Conservation (phyloP, 192 early-diverging fungal genomes). For the Coemansia sp. region DNA sequence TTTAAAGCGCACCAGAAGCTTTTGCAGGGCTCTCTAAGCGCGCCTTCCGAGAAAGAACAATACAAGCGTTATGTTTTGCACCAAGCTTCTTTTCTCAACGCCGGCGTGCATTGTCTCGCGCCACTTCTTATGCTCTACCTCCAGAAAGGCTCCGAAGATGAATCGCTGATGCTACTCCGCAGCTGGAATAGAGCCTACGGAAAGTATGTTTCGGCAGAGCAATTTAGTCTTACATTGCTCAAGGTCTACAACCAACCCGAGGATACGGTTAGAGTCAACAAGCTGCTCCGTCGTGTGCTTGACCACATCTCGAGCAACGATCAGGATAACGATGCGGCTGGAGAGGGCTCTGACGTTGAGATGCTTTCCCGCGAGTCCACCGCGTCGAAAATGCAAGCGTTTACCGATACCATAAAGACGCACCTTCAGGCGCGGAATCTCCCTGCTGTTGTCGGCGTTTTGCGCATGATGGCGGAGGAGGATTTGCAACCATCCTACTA, state of each 20-base stretch:
- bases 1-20: conserved; percentile 13
- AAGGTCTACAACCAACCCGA: conserved; percentile 34
- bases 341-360: neutral
- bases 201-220: conserved; percentile 32
- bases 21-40: neutral
- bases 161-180: conserved; percentile 35
- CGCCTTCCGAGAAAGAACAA: conserved; percentile 9
- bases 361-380: neutral
- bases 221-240: conserved; percentile 42
- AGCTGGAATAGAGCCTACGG: conserved; percentile 42
- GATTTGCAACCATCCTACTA: conserved; percentile 16
- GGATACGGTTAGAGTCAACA: conserved; percentile 15
- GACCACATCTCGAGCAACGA: neutral
- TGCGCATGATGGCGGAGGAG: conserved; percentile 27
- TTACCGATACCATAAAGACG: conserved; percentile 23
- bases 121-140: conserved; percentile 48
- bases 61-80: conserved; percentile 15
- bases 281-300: conserved; percentile 15
- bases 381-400: conserved; percentile 1
- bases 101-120: conserved; percentile 42
- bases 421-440: conserved; percentile 35
- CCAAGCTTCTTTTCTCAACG: conserved; percentile 22
- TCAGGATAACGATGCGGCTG: neutral
- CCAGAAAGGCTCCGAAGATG: conserved; percentile 21
- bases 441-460: conserved; percentile 26